Evolutionary conservation across 805 yeast genomes (phyloP), one percentile per base, ranked within the genome.

Genomic region (Candida hungchunana): DNA sequence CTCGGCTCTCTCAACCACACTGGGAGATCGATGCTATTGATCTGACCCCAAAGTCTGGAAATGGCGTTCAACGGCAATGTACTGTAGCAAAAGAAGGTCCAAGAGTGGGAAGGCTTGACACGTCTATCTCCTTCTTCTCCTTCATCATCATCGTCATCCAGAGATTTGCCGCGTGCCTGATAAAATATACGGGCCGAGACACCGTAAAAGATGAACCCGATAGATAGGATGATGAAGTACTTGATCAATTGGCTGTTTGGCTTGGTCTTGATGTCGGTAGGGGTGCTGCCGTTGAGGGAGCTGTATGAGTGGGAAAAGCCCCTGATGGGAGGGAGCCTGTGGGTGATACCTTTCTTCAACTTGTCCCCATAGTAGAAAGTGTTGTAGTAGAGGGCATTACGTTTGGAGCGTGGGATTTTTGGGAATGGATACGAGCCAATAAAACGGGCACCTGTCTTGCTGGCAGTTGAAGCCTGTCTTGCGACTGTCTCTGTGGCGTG

Each of bases 11-110:
- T 73, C 42, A 90, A 51, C 94, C 96, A 87, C 18, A 79, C 70
- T 0, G 99, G 99, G 44, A 93, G 67, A 30, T 77, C 80, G 29
- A 89, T 70, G 37, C 79, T 79, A 56, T 93, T 93, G 39, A 93
- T 73, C 50, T 76, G 78, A 21, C 99, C 99, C 99, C 99, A 93
- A 29, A 90, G 62, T 43, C 99, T 74, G 1, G 97, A 88, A 22
- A 88, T 68, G 2, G 96, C 84, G 55, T 89, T 87, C 56, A 93
- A 71, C 1, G 99, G 99, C 31, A 93, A 67, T 2, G 96, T 80
- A 4, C 88, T 77, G 60, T 93, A 93, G 20, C 93, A 82, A 53
- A 86, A 89, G 38, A 90, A 74, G 27, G 82, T 79, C 97, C 97
- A 89, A 7, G 94, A 82, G 46, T 77, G 80, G 6, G 75, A 74